These are phyloP conservation scores for Populus alba DNA, from an alignment of 345 rosid species.

Conservation along the genomic window DNA sequence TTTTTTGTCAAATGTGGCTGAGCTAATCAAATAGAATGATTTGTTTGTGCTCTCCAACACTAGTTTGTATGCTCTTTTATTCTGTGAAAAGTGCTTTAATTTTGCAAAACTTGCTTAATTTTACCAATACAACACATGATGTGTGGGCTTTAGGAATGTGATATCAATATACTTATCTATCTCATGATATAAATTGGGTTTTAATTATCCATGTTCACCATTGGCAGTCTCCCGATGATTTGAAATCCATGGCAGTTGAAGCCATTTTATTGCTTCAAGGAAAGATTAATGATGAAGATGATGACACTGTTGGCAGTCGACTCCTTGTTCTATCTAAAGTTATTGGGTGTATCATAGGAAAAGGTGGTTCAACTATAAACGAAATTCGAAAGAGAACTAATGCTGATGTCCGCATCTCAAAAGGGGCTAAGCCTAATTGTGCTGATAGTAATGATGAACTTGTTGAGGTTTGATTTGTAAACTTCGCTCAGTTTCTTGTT, in stretches of 20 bases:
- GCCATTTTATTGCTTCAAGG: conserved; percentile 81
- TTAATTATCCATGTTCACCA: background rate
- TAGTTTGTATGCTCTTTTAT: background rate
- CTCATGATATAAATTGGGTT: background rate
- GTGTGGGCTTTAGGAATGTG: background rate
- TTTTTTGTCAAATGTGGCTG: background rate
- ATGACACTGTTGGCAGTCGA: conserved; percentile 52
- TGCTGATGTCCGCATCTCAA: conserved; percentile 79
- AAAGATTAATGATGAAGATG: conserved; percentile 82
- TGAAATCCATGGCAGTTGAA: conserved; percentile 95
- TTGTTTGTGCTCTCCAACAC: background rate
- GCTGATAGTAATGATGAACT: conserved; percentile 79
- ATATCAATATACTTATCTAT: background rate
- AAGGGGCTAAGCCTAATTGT: conserved; percentile 62
- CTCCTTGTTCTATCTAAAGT: conserved; percentile 84
- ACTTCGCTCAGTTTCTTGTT: background rate
- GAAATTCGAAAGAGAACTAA: conserved; percentile 85
- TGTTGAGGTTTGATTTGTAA: conserved; percentile 59
- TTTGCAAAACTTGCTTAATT: background rate
- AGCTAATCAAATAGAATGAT: background rate
- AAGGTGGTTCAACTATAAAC: conserved; percentile 81
- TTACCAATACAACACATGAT: background rate
- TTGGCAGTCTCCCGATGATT: conserved; percentile 75
- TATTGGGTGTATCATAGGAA: conserved; percentile 93
- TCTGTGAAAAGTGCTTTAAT: background rate